phyloP scores from a whole-genome alignment of 1,284 basidiomycete species.

The Phylloporus gajari region DNA sequence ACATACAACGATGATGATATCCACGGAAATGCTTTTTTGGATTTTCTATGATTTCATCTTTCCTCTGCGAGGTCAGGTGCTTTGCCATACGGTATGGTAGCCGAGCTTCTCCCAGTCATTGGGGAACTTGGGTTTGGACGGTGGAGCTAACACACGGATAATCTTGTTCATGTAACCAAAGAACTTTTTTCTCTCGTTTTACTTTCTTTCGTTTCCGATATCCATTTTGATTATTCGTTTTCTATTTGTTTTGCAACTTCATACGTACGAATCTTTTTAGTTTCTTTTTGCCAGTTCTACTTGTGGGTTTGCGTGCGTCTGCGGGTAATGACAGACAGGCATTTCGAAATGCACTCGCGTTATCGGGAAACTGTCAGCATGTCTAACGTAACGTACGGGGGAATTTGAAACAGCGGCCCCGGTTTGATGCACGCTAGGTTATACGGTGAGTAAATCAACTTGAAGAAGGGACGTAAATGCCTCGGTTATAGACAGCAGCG shows the following conservation, averaged over 20 bases:
- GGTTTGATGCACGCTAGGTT: neutral
- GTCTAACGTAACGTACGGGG: conserved; percentile 14
- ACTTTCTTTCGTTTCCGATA: neutral
- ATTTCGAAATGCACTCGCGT: conserved; percentile 15
- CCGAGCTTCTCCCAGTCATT: conserved; percentile 11
- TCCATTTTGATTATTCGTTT: conserved; percentile 44
- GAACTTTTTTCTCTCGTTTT: conserved; percentile 22
- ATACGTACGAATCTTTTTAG: conserved; percentile 36
- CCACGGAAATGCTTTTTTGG: conserved; percentile 26
- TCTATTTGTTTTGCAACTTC: conserved; percentile 45
- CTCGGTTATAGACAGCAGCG: neutral
- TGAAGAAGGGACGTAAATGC: neutral
- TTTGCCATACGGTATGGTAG: conserved; percentile 14
- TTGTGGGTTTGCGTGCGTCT: conserved; percentile 16
- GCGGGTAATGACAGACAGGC: conserved; percentile 15
- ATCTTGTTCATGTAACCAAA: conserved; percentile 39
- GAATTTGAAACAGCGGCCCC: neutral
- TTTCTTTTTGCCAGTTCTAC: conserved; percentile 24
- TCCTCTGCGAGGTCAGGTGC: conserved; percentile 20
- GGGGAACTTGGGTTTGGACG: conserved; percentile 26
- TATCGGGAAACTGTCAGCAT: neutral
- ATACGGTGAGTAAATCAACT: neutral
- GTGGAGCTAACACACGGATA: conserved; percentile 42
- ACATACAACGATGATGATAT: conserved; percentile 40
- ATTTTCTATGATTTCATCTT: conserved; percentile 34